Percentiles rank a stretch among this genome's conserved stretches.
Evolutionary conservation across 805 yeast genomes (phyloP).

Genomic region (Grigorovia jiainica): DNA sequence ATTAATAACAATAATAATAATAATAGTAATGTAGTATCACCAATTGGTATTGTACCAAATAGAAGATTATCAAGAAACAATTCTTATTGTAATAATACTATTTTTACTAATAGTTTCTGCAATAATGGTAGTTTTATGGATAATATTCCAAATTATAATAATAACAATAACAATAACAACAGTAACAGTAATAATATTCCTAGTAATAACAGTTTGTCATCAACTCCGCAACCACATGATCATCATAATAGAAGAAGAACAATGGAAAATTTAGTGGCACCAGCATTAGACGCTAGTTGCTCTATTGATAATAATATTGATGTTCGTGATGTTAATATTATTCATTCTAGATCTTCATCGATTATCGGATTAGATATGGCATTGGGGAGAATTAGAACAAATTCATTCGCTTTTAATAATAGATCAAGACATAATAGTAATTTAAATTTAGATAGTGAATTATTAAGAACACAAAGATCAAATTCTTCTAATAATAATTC

Average conservation of each 20-base stretch:
- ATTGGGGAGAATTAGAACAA: constrained; percentile 19
- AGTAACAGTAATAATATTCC: too few species aligned
- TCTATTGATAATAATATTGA: constrained; percentile 48
- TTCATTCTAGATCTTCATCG: constrained; percentile 51
- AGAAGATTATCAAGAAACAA: constrained; percentile 2
- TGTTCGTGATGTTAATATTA: constrained; percentile 62
- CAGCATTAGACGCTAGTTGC: constrained; percentile 72
- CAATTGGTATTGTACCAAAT: background rate
- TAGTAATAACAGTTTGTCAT: too few species aligned
- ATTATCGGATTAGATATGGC: constrained; percentile 38
- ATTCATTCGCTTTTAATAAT: background rate
- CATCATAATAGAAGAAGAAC: constrained; percentile 30
- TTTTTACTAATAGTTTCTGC: background rate
- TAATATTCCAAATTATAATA: constrained; percentile 1
- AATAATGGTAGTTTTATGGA: background rate
- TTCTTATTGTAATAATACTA: background rate
- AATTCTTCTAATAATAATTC: too few species aligned
- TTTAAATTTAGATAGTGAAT: background rate
- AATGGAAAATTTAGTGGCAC: constrained; percentile 63
- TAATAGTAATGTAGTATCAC: background rate
- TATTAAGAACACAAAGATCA: too few species aligned
- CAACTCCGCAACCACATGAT: constrained; percentile 2
- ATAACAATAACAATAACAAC: background rate
- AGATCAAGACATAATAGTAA: constrained; percentile 4
- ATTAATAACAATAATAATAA: background rate